phyloP scores from a whole-genome alignment of 78 protist genomes.

The Dictyostelium capitatum region DNA sequence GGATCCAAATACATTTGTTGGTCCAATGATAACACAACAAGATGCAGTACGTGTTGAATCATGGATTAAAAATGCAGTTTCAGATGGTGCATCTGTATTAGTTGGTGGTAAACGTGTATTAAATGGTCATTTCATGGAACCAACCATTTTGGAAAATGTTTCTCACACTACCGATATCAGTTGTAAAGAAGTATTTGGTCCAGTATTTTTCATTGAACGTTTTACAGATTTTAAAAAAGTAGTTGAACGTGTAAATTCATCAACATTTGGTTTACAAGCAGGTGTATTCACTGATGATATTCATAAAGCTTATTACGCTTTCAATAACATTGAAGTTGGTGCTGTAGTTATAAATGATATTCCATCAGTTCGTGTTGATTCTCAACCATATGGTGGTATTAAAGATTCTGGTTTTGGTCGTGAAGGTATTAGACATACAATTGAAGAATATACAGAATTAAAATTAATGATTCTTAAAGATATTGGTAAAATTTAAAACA shows the following conservation, averaged over 20 bases:
- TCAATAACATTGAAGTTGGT: conserved; percentile 85
- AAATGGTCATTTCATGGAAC: conserved; percentile 21
- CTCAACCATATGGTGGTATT: conserved; percentile 91
- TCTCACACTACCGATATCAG: conserved; percentile 25
- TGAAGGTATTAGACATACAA: conserved; percentile 88
- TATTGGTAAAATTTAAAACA: conserved; percentile 65
- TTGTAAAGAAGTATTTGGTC: conserved; percentile 86
- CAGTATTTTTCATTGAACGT: conserved; percentile 74
- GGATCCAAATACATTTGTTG: conserved; percentile 80
- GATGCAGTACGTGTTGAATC: conserved; percentile 82
- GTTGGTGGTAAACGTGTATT: conserved; percentile 64
- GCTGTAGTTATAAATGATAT: conserved; percentile 90
- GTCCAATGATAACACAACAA: conserved; percentile 87
- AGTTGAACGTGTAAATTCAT: conserved; percentile 63
- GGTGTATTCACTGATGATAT: conserved; percentile 89
- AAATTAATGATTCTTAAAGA: conserved; percentile 88
- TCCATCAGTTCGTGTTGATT: conserved; percentile 87
- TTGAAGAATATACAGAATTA: conserved; percentile 87
- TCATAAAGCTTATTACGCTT: conserved; percentile 81
- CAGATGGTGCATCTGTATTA: conserved; percentile 31
- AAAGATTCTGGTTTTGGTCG: conserved; percentile 90
- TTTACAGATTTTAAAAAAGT: conserved; percentile 82
- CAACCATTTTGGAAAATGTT: conserved; percentile 81
- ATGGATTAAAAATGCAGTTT: conserved; percentile 50
- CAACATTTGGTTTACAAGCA: conserved; percentile 90